Percentiles rank a stretch among this genome's conserved stretches.
These are phyloP conservation scores for Xanthoceras sorbifolium DNA, from an alignment of 345 rosid genomes.

Conservation along the genomic window DNA sequence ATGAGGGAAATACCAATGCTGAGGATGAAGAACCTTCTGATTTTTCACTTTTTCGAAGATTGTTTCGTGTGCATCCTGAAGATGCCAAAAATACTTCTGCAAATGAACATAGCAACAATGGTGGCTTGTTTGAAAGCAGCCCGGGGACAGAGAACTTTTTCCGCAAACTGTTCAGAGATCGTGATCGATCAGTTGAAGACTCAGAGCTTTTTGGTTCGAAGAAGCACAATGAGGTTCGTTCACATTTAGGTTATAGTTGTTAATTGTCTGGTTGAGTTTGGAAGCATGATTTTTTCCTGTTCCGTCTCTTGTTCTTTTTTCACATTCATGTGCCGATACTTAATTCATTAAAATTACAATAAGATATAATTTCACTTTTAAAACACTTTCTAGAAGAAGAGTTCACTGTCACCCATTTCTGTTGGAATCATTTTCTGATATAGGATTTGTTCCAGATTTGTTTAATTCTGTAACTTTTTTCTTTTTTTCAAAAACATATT, in stretches of 20 bases:
- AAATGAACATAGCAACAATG: conserved; percentile 57
- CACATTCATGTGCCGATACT: background rate
- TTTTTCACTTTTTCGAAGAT: conserved; percentile 70
- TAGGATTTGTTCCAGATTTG: background rate
- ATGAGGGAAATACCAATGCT: conserved; percentile 46
- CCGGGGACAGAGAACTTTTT: conserved; percentile 96
- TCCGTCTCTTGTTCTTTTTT: background rate
- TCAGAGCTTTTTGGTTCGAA: conserved; percentile 81
- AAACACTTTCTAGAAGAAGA: background rate
- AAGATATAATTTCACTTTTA: background rate
- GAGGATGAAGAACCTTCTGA: conserved; percentile 92
- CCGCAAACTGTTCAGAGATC: conserved; percentile 94
- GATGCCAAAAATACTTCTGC: conserved; percentile 54
- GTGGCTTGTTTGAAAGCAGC: conserved; percentile 75
- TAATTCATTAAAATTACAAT: background rate
- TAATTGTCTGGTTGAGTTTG: background rate
- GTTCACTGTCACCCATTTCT: background rate
- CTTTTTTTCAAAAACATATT: too few relatives aligned
- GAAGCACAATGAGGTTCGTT: conserved; percentile 75
- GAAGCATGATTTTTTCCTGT: background rate
- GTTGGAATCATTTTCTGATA: background rate
- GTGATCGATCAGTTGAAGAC: conserved; percentile 92
- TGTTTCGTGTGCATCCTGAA: conserved; percentile 96
- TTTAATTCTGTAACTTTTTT: background rate
- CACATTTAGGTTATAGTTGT: conserved; percentile 11